These are phyloP conservation scores for Sclerotinia sclerotiorum DNA, from an alignment of 2,329 filamentous ascomycete species.

Conservation along the genomic window DNA sequence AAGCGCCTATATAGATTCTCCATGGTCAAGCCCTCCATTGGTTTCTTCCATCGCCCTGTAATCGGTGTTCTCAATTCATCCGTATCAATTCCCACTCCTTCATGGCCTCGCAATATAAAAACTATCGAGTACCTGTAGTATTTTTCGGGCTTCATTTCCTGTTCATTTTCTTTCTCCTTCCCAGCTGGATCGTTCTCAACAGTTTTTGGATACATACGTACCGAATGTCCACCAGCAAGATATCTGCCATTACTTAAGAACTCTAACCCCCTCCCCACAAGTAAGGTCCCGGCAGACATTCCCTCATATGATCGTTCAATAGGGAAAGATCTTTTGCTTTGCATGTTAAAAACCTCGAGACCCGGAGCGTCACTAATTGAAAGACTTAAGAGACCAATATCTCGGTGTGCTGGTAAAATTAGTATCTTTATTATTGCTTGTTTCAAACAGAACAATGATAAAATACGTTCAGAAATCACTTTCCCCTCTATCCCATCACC, in stretches of 20 bases:
- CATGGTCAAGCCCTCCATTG: slow-evolving; percentile 29
- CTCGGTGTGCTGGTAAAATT: slow-evolving; percentile 29
- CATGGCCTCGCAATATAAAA: slow-evolving; percentile 36
- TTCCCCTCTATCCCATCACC: slow-evolving; percentile 22
- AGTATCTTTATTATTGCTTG: background rate
- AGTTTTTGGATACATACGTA: slow-evolving; percentile 29
- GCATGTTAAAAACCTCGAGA: slow-evolving; percentile 33
- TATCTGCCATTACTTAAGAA: slow-evolving; percentile 33
- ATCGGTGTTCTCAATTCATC: slow-evolving; percentile 33
- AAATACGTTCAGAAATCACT: slow-evolving; percentile 35
- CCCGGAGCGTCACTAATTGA: slow-evolving; percentile 36
- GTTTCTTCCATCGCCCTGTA: slow-evolving; percentile 30
- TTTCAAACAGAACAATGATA: background rate
- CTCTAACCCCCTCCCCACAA: slow-evolving; percentile 35
- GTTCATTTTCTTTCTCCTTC: background rate
- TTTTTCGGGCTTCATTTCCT: background rate
- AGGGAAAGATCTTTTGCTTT: slow-evolving; percentile 28
- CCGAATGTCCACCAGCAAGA: slow-evolving; percentile 31
- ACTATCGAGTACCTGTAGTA: slow-evolving; percentile 35
- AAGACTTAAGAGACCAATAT: slow-evolving; percentile 35
- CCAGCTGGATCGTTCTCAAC: background rate
- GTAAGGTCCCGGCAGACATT: slow-evolving; percentile 27
- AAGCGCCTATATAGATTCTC: slow-evolving; percentile 30
- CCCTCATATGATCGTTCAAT: slow-evolving; percentile 31
- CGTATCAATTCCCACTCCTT: slow-evolving; percentile 31